Percentiles rank a stretch among this genome's conserved stretches.
phyloP scores from a whole-genome alignment of 129 eudicot genomes.

The Erigeron canadensis region DNA sequence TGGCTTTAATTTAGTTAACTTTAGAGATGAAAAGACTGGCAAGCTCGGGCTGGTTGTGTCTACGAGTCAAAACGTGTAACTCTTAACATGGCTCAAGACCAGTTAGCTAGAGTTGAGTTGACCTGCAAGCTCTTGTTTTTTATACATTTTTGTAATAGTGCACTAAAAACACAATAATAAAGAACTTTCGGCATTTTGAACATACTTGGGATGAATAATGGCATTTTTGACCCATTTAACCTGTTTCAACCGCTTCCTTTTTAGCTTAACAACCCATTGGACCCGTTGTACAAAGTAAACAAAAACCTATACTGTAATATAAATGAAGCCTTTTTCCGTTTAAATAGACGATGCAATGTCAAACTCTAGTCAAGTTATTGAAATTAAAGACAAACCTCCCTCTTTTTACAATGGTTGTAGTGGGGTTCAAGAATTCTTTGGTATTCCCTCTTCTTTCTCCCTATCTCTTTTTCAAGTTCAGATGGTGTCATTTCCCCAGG shows the following conservation, averaged over 20 bases:
- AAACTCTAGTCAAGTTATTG: not conserved
- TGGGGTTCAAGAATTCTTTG: constrained; percentile 31
- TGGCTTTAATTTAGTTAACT: not conserved
- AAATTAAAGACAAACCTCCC: constrained; percentile 28
- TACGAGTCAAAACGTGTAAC: not conserved
- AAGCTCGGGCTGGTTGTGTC: not conserved
- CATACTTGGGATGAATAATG: no score
- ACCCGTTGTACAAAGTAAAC: no score
- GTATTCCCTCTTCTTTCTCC: constrained; percentile 39
- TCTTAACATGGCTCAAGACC: not conserved
- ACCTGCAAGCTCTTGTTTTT: not conserved
- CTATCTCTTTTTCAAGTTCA: constrained; percentile 36
- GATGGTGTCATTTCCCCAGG: constrained; percentile 27
- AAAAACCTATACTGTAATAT: no score
- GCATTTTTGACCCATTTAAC: no score
- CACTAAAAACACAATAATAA: no score
- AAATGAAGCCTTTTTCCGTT: no score
- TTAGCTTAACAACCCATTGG: no score
- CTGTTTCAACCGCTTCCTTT: no score
- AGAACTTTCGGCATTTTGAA: no score
- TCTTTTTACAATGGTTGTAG: constrained; percentile 36
- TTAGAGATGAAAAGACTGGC: not conserved
- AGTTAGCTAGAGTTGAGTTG: not conserved
- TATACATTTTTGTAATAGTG: no score
- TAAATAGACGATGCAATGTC: no score